Conservation (phyloP, 2,329 filamentous ascomycete genomes). For the Apiospora malaysiana region DNA sequence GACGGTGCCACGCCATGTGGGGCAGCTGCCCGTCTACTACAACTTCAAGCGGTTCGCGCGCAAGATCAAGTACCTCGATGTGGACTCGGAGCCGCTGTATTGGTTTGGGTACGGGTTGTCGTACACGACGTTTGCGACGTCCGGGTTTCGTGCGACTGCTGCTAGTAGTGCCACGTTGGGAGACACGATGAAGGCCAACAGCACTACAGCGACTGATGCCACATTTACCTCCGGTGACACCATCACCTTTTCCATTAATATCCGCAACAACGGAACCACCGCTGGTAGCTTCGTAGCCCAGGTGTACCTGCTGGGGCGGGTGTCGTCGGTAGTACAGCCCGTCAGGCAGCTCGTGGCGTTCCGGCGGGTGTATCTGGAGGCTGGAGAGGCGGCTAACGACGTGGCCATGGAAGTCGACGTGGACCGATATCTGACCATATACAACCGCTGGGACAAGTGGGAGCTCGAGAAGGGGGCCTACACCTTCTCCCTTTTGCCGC, state of each 20-base stretch:
- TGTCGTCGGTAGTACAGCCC: constrained; percentile 48
- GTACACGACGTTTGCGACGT: constrained; percentile 40
- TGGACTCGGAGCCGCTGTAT: constrained; percentile 38
- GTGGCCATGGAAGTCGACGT: constrained; percentile 46
- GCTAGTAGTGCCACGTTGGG: neutral
- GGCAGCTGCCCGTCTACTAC: constrained; percentile 44
- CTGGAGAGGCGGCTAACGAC: constrained; percentile 36
- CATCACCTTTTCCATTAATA: constrained; percentile 42
- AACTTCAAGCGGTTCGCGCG: constrained; percentile 41
- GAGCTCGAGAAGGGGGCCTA: constrained; percentile 50
- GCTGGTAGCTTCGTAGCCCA: constrained; percentile 47
- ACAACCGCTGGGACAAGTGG: constrained; percentile 50
- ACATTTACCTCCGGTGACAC: constrained; percentile 34
- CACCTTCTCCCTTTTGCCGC: constrained; percentile 47
- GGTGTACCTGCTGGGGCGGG: constrained; percentile 47
- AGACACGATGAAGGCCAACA: neutral
- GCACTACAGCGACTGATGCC: neutral
- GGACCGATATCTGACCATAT: constrained; percentile 47
- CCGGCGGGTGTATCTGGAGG: constrained; percentile 43
- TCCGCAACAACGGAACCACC: constrained; percentile 42
- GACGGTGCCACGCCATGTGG: constrained; percentile 41
- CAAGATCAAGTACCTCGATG: constrained; percentile 38
- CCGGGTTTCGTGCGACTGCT: constrained; percentile 33
- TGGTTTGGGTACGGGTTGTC: constrained; percentile 45
- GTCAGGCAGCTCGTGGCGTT: constrained; percentile 51